Evolutionary conservation across 345 rosid species (phyloP).

Genomic region (Camelina sativa): DNA sequence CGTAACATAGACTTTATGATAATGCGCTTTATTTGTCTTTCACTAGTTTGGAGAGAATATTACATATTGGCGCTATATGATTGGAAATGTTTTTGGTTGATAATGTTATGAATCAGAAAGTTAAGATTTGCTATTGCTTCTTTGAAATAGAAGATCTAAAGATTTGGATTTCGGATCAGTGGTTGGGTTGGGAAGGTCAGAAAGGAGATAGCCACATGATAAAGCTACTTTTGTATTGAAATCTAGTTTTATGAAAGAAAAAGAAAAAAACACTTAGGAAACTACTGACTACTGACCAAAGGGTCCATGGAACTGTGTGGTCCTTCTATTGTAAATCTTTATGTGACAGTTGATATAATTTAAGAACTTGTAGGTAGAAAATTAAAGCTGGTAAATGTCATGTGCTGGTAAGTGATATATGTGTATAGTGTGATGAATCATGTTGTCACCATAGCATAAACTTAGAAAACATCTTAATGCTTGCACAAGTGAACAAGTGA

Average conservation of each 20-base stretch:
- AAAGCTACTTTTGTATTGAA: slow-evolving; percentile 24
- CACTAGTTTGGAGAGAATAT: background rate
- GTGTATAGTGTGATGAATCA: slow-evolving; percentile 18
- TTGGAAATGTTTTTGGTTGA: background rate
- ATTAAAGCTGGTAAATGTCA: background rate
- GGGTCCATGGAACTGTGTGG: slow-evolving; percentile 36
- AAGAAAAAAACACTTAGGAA: background rate
- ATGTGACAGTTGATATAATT: background rate
- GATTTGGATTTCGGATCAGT: background rate
- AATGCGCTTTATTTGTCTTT: background rate
- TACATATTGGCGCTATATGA: background rate
- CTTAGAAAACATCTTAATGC: background rate
- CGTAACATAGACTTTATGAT: too few species aligned
- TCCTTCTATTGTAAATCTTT: slow-evolving; percentile 20
- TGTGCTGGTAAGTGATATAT: background rate
- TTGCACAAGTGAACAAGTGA: slow-evolving; percentile 1
- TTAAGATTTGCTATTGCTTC: background rate
- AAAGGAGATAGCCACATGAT: slow-evolving; percentile 22
- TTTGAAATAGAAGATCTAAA: background rate
- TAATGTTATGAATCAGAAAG: background rate
- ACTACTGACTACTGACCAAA: slow-evolving; percentile 28
- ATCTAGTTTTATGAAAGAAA: slow-evolving; percentile 3
- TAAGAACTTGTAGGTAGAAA: slow-evolving; percentile 12
- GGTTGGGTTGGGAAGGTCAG: background rate
- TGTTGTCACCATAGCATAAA: slow-evolving; percentile 7